A percentile compares a stretch with the other conserved stretches of the same genome.
Evolutionary conservation across 192 early-diverging fungal genomes (phyloP).

Genomic region (Coemansia sp.): DNA sequence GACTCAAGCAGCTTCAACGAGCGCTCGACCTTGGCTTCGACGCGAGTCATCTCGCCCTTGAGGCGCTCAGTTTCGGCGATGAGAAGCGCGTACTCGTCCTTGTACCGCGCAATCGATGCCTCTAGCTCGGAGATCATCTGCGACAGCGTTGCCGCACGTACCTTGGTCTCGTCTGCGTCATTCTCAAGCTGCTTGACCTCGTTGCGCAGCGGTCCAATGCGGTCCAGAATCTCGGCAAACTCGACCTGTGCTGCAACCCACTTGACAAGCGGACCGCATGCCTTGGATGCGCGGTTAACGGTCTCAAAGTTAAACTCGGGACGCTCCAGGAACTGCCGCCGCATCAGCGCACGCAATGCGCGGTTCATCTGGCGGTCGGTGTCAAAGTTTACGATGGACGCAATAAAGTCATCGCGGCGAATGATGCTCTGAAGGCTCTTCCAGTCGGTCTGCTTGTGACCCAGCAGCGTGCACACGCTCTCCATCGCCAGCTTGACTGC

Average conservation of each 20-base stretch:
- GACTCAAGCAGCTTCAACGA: constrained; percentile 85
- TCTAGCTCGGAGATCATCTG: constrained; percentile 84
- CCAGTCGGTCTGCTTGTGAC: constrained; percentile 86
- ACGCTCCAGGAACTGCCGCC: constrained; percentile 74
- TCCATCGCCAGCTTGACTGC: constrained; percentile 98
- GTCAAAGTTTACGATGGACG: constrained; percentile 94
- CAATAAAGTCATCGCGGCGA: constrained; percentile 96
- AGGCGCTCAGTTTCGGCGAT: constrained; percentile 90
- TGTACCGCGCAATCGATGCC: constrained; percentile 85
- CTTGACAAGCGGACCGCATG: constrained; percentile 97
- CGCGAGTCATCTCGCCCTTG: constrained; percentile 90
- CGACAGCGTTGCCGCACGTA: constrained; percentile 73
- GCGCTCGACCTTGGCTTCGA: constrained; percentile 91
- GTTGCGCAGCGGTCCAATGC: constrained; percentile 90
- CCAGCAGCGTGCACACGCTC: constrained; percentile 93
- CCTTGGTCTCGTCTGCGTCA: constrained; percentile 72
- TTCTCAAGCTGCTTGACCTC: constrained; percentile 87
- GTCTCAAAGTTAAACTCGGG: constrained; percentile 92
- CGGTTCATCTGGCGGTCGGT: constrained; percentile 82
- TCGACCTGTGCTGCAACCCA: constrained; percentile 98
- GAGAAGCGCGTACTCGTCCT: constrained; percentile 96
- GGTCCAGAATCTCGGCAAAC: constrained; percentile 90
- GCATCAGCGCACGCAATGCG: constrained; percentile 79
- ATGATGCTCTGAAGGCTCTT: constrained; percentile 88
- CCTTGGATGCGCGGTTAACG: constrained; percentile 96